Percentiles rank a stretch among this genome's conserved stretches.
Conservation (phyloP, 805 yeast species). For the Wickerhamiella shivajii region DNA sequence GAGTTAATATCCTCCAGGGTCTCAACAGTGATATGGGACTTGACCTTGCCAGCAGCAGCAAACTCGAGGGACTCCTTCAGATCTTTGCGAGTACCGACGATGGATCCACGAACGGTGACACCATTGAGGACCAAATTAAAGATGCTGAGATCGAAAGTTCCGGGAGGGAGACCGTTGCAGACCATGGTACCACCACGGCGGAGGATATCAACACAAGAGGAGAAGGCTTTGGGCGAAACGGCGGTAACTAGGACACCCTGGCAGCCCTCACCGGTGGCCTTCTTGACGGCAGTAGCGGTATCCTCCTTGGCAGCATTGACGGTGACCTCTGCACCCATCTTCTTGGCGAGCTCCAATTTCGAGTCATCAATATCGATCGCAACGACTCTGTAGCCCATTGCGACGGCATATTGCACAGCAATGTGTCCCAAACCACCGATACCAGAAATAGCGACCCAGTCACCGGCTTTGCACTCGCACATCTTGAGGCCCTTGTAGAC, state of each 20-base stretch:
- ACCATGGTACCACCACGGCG: slow-evolving; percentile 59
- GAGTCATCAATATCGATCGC: slow-evolving; percentile 60
- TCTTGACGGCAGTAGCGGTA: slow-evolving; percentile 35
- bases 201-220: slow-evolving; percentile 43
- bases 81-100: slow-evolving; percentile 83
- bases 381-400: slow-evolving; percentile 60
- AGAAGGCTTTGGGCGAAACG: slow-evolving; percentile 53
- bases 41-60: slow-evolving; percentile 55
- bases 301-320: slow-evolving; percentile 42
- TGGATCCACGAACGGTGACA: slow-evolving; percentile 61
- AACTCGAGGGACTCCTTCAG: slow-evolving; percentile 68
- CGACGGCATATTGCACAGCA: slow-evolving; percentile 60
- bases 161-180: slow-evolving; percentile 66
- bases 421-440: slow-evolving; percentile 69
- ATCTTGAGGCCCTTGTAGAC: slow-evolving; percentile 83
- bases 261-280: slow-evolving; percentile 57
- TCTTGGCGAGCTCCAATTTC: slow-evolving; percentile 39
- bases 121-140: slow-evolving; percentile 63
- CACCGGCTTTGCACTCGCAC: slow-evolving; percentile 52
- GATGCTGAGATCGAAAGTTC: slow-evolving; percentile 56
- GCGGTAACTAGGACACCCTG: slow-evolving; percentile 68
- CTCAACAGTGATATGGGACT: slow-evolving; percentile 40
- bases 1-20: slow-evolving; percentile 55
- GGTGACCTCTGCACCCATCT: slow-evolving; percentile 56
- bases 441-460: slow-evolving; percentile 66